These are phyloP conservation scores for Quambalaria eucalypti DNA, from an alignment of 1,284 basidiomycete genomes.

Conservation along the genomic window DNA sequence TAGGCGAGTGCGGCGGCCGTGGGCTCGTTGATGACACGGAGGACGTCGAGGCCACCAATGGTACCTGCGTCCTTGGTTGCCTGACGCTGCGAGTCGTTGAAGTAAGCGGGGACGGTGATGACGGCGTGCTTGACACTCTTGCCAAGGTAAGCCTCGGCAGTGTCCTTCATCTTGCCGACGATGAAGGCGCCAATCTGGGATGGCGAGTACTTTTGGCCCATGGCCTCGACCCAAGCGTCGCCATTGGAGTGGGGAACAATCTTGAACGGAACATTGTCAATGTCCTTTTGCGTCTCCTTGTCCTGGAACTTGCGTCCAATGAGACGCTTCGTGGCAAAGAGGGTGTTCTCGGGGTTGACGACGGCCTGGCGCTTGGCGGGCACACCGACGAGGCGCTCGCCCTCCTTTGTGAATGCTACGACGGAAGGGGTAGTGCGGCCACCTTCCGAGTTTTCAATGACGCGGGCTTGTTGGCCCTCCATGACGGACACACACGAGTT, in stretches of 20 bases:
- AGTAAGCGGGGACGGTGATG: slow-evolving; percentile 93
- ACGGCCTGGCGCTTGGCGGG: slow-evolving; percentile 96
- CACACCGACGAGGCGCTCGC: slow-evolving; percentile 68
- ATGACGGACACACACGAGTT: slow-evolving; percentile 53
- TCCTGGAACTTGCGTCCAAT: slow-evolving; percentile 91
- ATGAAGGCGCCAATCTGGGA: slow-evolving; percentile 67
- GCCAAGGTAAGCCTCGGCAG: slow-evolving; percentile 81
- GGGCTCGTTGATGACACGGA: slow-evolving; percentile 97
- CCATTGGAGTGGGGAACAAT: slow-evolving; percentile 60
- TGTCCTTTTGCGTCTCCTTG: slow-evolving; percentile 83
- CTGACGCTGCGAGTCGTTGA: slow-evolving; percentile 97
- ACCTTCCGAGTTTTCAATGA: slow-evolving; percentile 96
- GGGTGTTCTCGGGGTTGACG: slow-evolving; percentile 64
- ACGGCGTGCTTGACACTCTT: slow-evolving; percentile 86
- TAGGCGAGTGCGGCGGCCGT: slow-evolving; percentile 96
- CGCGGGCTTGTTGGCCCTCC: slow-evolving; percentile 80
- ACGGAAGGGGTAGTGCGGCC: slow-evolving; percentile 95
- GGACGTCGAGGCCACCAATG: slow-evolving; percentile 91
- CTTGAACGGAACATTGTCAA: slow-evolving; percentile 63
- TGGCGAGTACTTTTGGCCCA: slow-evolving; percentile 56
- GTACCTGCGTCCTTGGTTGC: slow-evolving; percentile 96
- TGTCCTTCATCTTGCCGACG: slow-evolving; percentile 89
- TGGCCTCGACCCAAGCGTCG: slow-evolving; percentile 65
- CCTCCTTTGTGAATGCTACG: slow-evolving; percentile 87
- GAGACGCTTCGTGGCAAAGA: slow-evolving; percentile 79